Conservation (phyloP, 108 stramenopile species). For the Fragilaria crotonensis region DNA sequence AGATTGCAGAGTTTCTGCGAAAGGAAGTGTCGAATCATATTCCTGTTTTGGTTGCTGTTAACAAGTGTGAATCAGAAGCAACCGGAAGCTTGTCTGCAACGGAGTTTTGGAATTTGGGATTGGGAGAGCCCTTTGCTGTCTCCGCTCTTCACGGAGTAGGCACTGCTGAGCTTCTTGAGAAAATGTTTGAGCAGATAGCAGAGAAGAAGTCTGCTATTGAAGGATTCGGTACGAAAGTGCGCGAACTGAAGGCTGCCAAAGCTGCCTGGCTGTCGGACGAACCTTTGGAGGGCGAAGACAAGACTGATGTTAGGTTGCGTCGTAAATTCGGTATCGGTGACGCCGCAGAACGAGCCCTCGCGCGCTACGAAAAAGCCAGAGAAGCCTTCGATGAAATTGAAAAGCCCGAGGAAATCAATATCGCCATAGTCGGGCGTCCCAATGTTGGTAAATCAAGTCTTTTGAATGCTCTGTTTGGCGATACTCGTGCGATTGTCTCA, state of each 20-base stretch:
- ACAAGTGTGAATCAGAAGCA: constrained; percentile 94
- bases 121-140: constrained; percentile 91
- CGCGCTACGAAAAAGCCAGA: constrained; percentile 70
- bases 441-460: constrained; percentile 96
- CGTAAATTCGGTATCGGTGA: constrained; percentile 61
- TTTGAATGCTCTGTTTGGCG: constrained; percentile 89
- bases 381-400: constrained; percentile 68
- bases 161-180: constrained; percentile 89
- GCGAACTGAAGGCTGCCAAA: constrained; percentile 60
- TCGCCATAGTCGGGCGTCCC: constrained; percentile 95
- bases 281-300: constrained; percentile 69
- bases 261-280: constrained; percentile 45
- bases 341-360: constrained; percentile 40
- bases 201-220: constrained; percentile 65
- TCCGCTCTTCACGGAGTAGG: constrained; percentile 96
- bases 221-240: constrained; percentile 75
- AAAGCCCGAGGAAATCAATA: constrained; percentile 74
- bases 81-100: constrained; percentile 65
- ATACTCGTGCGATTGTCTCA: constrained; percentile 87
- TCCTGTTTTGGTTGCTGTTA: constrained; percentile 87
- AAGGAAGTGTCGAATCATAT: constrained; percentile 67
- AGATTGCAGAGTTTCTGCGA: constrained; percentile 84
- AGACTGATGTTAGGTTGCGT: constrained; percentile 60
- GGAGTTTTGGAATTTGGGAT: constrained; percentile 93
- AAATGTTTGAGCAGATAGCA: constrained; percentile 65